Percentiles rank a stretch among this genome's conserved stretches.
Evolutionary conservation across 2,329 filamentous ascomycete genomes (phyloP).

Genomic region (Alternaria hordeiaustralica): DNA sequence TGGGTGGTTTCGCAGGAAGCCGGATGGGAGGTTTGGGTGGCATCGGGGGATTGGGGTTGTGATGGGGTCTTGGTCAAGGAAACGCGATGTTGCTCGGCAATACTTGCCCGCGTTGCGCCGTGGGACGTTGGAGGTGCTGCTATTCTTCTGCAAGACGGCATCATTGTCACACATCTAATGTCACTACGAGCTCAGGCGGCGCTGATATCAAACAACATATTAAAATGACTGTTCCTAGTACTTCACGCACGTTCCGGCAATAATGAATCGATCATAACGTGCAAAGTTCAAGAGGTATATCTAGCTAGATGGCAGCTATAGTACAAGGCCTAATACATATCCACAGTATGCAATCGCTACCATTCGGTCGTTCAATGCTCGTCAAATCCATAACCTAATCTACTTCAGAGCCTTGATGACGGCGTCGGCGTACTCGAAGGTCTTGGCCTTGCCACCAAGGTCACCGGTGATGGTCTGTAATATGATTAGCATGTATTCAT

Average conservation of each 20-base stretch:
- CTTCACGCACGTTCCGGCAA: not conserved
- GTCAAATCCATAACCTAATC: constrained; percentile 35
- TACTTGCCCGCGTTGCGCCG: constrained; percentile 9
- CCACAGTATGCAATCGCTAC: constrained; percentile 46
- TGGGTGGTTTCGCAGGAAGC: constrained; percentile 12
- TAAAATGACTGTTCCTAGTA: not conserved
- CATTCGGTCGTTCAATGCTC: constrained; percentile 35
- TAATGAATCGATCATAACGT: not conserved
- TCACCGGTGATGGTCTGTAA: constrained; percentile 82
- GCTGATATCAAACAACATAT: not conserved
- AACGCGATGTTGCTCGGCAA: constrained; percentile 9
- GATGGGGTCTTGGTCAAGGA: not conserved
- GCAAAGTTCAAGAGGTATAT: constrained; percentile 23
- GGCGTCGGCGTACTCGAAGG: constrained; percentile 87
- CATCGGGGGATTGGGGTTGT: constrained; percentile 16
- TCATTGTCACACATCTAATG: not conserved
- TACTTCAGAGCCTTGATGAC: constrained; percentile 74
- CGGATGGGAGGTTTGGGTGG: constrained; percentile 34
- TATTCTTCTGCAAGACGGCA: not conserved
- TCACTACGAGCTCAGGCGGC: not conserved
- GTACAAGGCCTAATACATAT: constrained; percentile 49
- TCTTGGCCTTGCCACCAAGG: constrained; percentile 95
- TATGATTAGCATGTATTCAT: constrained; percentile 17
- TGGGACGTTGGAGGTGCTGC: not conserved
- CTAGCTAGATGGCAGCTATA: constrained; percentile 40